Evolutionary conservation across 2,329 filamentous ascomycete genomes (phyloP), one percentile per base, ranked within the genome.

Genomic region (Monilinia fructigena): DNA sequence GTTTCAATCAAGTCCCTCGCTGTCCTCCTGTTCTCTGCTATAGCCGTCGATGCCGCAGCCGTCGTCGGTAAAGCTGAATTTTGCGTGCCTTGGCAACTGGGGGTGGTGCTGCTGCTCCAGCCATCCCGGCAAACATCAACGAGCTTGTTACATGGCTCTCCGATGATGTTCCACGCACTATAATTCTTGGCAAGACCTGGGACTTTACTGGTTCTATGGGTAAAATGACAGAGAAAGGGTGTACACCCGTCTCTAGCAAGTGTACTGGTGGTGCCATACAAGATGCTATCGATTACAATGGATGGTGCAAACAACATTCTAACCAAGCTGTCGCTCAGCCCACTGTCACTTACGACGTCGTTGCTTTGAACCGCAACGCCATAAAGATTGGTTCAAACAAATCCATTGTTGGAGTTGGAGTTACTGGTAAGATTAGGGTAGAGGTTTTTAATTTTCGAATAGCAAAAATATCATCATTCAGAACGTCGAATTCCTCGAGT

Each of bases 401-500:
- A 45, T 58, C 55, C 8, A 58, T 58, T 7, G 16, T 58, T 4
- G 55, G 55, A 14, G 38, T 31, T 45, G 40, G 40, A n/a, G 2
- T 38, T 58, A 8, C 4, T 14, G 55, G 40, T 26, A 58, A 58
- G 40, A 58, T 62, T 18, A 50, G 26, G 59, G 59, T 38, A 62
- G 23, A 62, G 59, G 47, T 10, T 42, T 62, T 5, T 28, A 7
- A 5, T 40, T 62, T 14, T 2, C 11, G 18, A 31, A 20, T 38
- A 47, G 23, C 4, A 52, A 23, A 2, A 42, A 62, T 8, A 53
- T 62, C 31, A 62, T 62, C 2, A 62, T 62, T 38, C 59, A 62
- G 59, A 86, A 85, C 76, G 77, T 85, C 65, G 80, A 82, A 63
- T 80, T 86, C 72, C 84, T 82, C 62, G 77, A 83, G 63, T 76